phyloP scores from a whole-genome alignment of 2,329 filamentous ascomycete species.

The Nothophaeocryptopus gaeumannii region DNA sequence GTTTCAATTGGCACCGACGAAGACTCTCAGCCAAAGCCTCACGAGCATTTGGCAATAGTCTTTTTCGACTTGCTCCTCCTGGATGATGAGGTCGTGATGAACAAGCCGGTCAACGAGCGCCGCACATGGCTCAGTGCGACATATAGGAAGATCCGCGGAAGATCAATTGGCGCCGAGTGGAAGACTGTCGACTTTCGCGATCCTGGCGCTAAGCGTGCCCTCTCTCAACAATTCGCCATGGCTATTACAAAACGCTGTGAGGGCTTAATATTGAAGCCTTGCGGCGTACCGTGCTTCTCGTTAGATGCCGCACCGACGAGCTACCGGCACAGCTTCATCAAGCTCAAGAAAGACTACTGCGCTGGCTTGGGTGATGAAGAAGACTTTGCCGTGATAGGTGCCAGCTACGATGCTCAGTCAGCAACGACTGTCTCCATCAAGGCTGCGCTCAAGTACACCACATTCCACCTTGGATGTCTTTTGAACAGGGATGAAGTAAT shows the following conservation, averaged over 20 bases:
- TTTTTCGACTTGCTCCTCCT: conserved; percentile 60
- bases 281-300: conserved; percentile 71
- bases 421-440: conserved; percentile 56
- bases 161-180: conserved; percentile 65
- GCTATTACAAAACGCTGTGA: conserved; percentile 67
- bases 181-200: conserved; percentile 65
- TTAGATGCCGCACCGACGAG: conserved; percentile 20
- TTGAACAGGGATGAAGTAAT: conserved; percentile 62
- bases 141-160: conserved; percentile 55
- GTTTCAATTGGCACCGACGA: conserved; percentile 63
- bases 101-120: conserved; percentile 57
- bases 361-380: conserved; percentile 74
- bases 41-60: conserved; percentile 60
- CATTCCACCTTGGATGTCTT: conserved; percentile 76
- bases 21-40: conserved; percentile 61
- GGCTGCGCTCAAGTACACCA: conserved; percentile 61
- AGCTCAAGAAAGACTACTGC: conserved; percentile 86
- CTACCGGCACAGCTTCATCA: conserved; percentile 56
- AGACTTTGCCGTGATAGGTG: conserved; percentile 78
- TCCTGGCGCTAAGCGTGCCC: conserved; percentile 47
- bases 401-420: conserved; percentile 63
- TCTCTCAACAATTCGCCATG: conserved; percentile 65
- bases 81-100: conserved; percentile 54
- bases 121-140: conserved; percentile 59
- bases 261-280: conserved; percentile 75